Base-by-base conservation (phyloP, 73 alveolate genomes). In the Vitrella brassicaformis region DNA sequence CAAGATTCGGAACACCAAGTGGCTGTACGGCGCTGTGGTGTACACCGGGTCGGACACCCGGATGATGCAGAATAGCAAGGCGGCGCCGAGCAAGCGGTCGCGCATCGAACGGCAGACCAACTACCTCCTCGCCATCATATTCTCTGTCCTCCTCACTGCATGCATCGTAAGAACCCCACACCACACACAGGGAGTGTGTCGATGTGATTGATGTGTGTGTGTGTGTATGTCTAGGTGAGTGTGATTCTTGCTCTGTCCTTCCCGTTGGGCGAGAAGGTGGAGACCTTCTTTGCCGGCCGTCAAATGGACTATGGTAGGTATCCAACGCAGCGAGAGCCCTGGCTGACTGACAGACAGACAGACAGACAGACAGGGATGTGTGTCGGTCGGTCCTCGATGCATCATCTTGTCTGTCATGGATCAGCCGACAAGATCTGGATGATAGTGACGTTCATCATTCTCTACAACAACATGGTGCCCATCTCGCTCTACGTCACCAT, bases 391-490 rank as follows among this genome's bases (percentile, higher is more conserved):
- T n/a, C n/a, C n/a, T n/a, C n/a, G n/a, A n/a, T n/a, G n/a, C n/a
- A n/a, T n/a, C n/a, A n/a, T n/a, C n/a, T n/a, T n/a, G n/a, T n/a
- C n/a, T n/a, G n/a, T n/a, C n/a, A n/a, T n/a, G n/a, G n/a, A n/a
- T n/a, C n/a, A n/a, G n/a, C n/a, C n/a, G n/a, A n/a, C n/a, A n/a
- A n/a, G n/a, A n/a, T n/a, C n/a, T n/a, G n/a, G n/a, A n/a, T n/a
- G n/a, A n/a, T n/a, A n/a, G n/a, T 87, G 31, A 87, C 92, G 29
- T 90, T 90, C 85, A 78, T 85, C 56, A 74, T 90, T 30, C 84
- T 90, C 30, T 88, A 80, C 82, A 91, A 86, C 73, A 87, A 89
- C 79, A 80, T 91, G 71, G 90, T 89, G 27, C 97, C 97, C 25
- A 89, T 91, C 67, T 89, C 96, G 66, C 85, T 91, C 72, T 81